Base-by-base conservation (phyloP, 345 rosid genomes). In the Crucihimalaya himalaica region DNA sequence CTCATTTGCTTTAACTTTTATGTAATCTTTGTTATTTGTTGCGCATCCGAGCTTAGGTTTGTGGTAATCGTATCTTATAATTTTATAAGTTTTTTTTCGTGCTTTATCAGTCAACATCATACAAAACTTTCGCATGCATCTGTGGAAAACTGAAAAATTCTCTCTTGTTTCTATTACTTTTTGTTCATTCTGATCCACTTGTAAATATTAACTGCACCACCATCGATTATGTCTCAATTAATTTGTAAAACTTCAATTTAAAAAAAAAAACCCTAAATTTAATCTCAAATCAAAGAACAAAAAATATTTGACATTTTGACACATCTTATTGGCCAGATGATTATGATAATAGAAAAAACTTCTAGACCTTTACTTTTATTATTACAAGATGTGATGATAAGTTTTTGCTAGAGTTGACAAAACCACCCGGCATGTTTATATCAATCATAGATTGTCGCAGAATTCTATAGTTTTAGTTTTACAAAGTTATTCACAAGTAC, bases 361-460 rank as follows among this genome's bases (percentile, higher is more conserved):
- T 28, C 12, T 62, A 6, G 14, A 15, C 53, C 4, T 62, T 69
- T 5, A 20, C 52, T 46, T 70, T 58, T 68, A 57, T 47, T 56
- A 65, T 55, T 25, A 66, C 25, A 48, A 42, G n/a, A 57, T 19
- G 59, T 28, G 53, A 74, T 74, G 67, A 58, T 74, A 73, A 13
- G 28, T 48, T 19, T 37, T 57, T 10, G 58, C 43, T 48, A 58
- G 45, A 58, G 78, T 66, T 66, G 78, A 74, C 78, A 66, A 74
- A 74, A 74, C 43, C 78, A 37, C 6, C 61, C 25, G 78, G 72
- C 67, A 58, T 74, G 78, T 74, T 66, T 74, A 28, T 57, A 57
- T 18, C 66, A 74, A 74, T 74, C 78, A 74, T 74, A 25, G 8
- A 56, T 25, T 32, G 20, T 53, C 48, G 27, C 56, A 48, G 18